Evolutionary conservation across 257 asterid genomes (phyloP).

Genomic region (Handroanthus guayacan): DNA sequence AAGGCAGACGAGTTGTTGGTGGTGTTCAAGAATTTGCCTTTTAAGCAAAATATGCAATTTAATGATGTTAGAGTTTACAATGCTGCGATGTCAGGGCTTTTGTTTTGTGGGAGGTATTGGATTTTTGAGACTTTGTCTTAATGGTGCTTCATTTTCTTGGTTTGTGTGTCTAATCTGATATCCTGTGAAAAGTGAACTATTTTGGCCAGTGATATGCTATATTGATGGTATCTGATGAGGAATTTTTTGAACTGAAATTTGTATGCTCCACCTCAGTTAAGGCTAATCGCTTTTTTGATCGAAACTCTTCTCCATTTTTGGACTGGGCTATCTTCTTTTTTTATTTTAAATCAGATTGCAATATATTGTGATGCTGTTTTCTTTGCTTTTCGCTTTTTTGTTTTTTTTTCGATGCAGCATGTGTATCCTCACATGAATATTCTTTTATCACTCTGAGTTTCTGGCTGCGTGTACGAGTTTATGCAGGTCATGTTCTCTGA

Average conservation of each 20-base stretch:
- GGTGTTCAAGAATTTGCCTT: conserved; percentile 75
- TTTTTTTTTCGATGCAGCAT: neutral
- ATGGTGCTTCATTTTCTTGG: conserved; percentile 2
- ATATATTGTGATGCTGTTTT: conserved; percentile 10
- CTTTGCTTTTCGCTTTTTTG: neutral
- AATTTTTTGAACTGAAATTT: conserved; percentile 2
- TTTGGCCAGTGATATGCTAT: conserved; percentile 18
- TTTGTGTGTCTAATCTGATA: conserved; percentile 14
- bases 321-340: too few species aligned
- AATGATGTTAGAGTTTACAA: conserved; percentile 80
- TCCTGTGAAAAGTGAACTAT: neutral
- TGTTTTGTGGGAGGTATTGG: conserved; percentile 68
- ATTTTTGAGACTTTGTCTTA: neutral
- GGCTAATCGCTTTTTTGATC: neutral
- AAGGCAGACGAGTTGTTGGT: conserved; percentile 69
- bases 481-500: neutral
- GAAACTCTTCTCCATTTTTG: too few species aligned
- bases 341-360: too few species aligned
- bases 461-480: neutral
- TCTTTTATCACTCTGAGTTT: neutral
- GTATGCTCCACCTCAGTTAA: conserved; percentile 1
- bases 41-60: conserved; percentile 49
- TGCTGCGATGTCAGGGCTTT: conserved; percentile 83
- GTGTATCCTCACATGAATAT: neutral
- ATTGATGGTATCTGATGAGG: conserved; percentile 8